Evolutionary conservation across 108 stramenopile genomes (phyloP), one percentile per base, ranked within the genome.

Genomic region (Skeletonema menzelii): DNA sequence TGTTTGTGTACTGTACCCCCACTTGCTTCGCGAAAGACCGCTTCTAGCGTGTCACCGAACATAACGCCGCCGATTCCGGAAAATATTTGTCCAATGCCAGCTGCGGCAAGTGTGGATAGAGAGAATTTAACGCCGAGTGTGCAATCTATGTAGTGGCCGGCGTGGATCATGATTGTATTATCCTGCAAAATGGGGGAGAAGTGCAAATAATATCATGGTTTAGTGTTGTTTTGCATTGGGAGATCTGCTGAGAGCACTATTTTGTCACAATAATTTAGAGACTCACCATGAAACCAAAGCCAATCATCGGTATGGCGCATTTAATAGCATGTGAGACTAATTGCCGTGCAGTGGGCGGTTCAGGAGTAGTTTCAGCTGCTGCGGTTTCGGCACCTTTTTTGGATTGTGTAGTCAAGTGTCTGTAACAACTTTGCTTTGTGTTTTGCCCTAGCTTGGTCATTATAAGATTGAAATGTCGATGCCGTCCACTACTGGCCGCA

Each of bases 81-180:
- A 30, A 69, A 68, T 35, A 83, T 72, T 59, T 79, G 72, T 5
- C 85, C 87, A 26, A 84, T 82, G 2, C 82, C 83, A 24, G 85
- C 88, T 32, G 87, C 90, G 13, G 90, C 84, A 22, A 93, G 63
- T 2, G 91, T 93, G 5, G 88, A 84, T 35, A 92, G 70, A 10
- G 88, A 88, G 53, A 92, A 89, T 35, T 65, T 70, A 0, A 92
- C 89, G 22, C 91, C 91, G 3, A 91, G 59, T 3, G 88, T 87
- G 15, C 67, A 83, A 62, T 93, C 90, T 55, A 93, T 85, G 59
- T 80, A 56, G 46, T 89, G 81, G 13, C 91, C 91, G 17, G 91
- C 88, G 24, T 82, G 82, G 28, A 91, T 84, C 88, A 91, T 89
- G 12, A 93, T 80, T 27, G 73, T 78, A 61, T 90, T 91, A 76